Base-by-base conservation (phyloP, 352 stramenopile genomes). In the Hyaloperonospora brassicae region DNA sequence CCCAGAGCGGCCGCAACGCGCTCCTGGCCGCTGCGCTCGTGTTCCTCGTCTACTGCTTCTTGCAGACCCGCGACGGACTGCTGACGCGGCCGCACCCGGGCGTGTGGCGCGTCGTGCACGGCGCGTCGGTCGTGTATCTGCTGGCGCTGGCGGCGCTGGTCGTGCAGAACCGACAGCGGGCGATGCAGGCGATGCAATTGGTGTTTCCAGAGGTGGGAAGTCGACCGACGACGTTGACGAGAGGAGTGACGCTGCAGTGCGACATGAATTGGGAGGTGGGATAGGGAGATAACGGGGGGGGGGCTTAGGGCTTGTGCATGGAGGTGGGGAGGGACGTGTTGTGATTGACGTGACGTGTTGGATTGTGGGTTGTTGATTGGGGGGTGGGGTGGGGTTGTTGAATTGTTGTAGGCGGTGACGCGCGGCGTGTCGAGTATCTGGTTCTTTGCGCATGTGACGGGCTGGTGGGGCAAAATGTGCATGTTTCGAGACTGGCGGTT, bases 401-500 rank as follows among this genome's bases (percentile, higher is more conserved):
- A n/a, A 14, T 52, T 48, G 31, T 38, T 52, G 52, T 47, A 84
- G 62, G 78, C 69, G 34, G 34, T 92, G 23, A 83, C 79, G 40
- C 73, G 77, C 5, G 82, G 82, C 25, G 71, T 92, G 23, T 80
- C 79, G 34, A 89, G 77, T 31, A 89, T 92, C 49, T 92, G 81
- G 81, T 92, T 93, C 46, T 41, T 89, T n/a, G 81, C 82, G 9
- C 84, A 94, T 45, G 79, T 91, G 47, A 87, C 80, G 8, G 78
- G 79, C 22, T 94, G 86, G 87, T 95, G 86, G 87, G 86, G 84
- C 49, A 96, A 96, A 63, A 96, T 96, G 82, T 96, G 87, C 63
- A 95, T 96, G 74, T 96, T 97, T 61, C 86, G 87, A 23, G 87
- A 96, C 73, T 96, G 87, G 87, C 68, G 81, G n/a, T 87, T 97